Conservation (phyloP, 441 rosid species). For the Populus hybrid region DNA sequence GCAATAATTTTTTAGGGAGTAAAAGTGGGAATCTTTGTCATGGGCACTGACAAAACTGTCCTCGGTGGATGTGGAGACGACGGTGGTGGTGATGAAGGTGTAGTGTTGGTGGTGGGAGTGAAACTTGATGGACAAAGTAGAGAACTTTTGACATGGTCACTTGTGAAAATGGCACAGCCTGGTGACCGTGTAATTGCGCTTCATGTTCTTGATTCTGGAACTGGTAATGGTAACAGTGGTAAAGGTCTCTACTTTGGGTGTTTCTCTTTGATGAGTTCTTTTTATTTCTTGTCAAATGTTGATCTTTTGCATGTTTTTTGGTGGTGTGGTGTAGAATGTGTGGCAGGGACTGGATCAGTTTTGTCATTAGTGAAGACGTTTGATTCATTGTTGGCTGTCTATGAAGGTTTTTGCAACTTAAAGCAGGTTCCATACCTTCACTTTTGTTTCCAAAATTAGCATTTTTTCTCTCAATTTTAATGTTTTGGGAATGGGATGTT, state of each 20-base stretch:
- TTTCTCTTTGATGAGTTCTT: neutral
- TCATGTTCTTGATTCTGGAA: constrained; percentile 60
- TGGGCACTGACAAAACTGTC: neutral
- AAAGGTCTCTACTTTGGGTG: too few species aligned
- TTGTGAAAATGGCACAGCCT: constrained; percentile 74
- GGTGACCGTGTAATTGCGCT: constrained; percentile 86
- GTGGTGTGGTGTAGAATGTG: constrained; percentile 16
- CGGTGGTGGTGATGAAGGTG: constrained; percentile 20
- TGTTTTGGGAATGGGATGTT: neutral
- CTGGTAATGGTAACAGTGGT: constrained; percentile 29
- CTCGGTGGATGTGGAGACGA: neutral
- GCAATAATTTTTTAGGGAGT: neutral
- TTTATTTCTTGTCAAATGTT: neutral
- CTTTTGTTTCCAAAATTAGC: neutral
- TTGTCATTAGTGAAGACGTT: constrained; percentile 66
- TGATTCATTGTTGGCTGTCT: constrained; percentile 71
- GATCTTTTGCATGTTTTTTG: constrained; percentile 1
- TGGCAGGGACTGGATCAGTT: constrained; percentile 62
- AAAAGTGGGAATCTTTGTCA: neutral
- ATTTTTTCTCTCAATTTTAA: neutral
- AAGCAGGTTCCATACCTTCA: constrained; percentile 50
- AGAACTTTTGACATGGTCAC: constrained; percentile 81
- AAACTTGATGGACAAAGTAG: constrained; percentile 61
- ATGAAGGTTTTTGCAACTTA: constrained; percentile 94
- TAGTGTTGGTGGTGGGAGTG: constrained; percentile 14